Evolutionary conservation across 2,329 filamentous ascomycete species (phyloP).

Genomic region (Ophiostoma piceae): DNA sequence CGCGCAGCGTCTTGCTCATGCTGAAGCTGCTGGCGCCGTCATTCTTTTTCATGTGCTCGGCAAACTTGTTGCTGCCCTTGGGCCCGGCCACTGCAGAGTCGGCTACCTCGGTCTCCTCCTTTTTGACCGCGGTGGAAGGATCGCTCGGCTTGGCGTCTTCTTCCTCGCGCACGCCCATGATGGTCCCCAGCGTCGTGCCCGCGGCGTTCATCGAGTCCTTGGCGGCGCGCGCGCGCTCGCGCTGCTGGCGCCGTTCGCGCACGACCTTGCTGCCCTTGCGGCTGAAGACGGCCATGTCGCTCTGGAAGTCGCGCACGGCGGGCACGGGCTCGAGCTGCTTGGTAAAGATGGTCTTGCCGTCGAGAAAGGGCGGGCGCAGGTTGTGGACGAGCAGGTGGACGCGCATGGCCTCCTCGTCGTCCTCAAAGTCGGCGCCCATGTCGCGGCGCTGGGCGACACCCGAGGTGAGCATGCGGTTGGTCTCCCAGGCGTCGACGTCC

Average conservation of each 20-base stretch:
- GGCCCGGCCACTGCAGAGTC: not conserved
- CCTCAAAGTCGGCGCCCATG: constrained; percentile 73
- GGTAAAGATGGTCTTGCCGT: constrained; percentile 92
- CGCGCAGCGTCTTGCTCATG: constrained; percentile 79
- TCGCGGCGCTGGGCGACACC: constrained; percentile 88
- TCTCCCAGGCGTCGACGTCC: constrained; percentile 97
- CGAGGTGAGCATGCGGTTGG: constrained; percentile 95
- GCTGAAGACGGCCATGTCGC: constrained; percentile 98
- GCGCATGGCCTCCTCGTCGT: constrained; percentile 84
- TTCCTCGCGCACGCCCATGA: constrained; percentile 79
- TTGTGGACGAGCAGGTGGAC: constrained; percentile 92
- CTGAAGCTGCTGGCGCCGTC: constrained; percentile 88
- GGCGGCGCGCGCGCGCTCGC: constrained; percentile 88
- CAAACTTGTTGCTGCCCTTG: constrained; percentile 59
- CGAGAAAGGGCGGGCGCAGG: constrained; percentile 85
- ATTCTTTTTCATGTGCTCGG: constrained; percentile 80
- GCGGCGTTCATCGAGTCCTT: constrained; percentile 91
- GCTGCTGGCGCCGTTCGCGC: constrained; percentile 82
- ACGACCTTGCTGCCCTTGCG: constrained; percentile 92
- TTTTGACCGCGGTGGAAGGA: constrained; percentile 41
- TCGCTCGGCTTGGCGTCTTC: constrained; percentile 69
- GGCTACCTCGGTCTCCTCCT: constrained; percentile 37
- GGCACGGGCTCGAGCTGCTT: constrained; percentile 95
- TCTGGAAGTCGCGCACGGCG: constrained; percentile 87
- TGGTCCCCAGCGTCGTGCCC: constrained; percentile 84